Evolutionary conservation across 2,329 filamentous ascomycete species (phyloP).

Genomic region (Trichoderma hamatum): DNA sequence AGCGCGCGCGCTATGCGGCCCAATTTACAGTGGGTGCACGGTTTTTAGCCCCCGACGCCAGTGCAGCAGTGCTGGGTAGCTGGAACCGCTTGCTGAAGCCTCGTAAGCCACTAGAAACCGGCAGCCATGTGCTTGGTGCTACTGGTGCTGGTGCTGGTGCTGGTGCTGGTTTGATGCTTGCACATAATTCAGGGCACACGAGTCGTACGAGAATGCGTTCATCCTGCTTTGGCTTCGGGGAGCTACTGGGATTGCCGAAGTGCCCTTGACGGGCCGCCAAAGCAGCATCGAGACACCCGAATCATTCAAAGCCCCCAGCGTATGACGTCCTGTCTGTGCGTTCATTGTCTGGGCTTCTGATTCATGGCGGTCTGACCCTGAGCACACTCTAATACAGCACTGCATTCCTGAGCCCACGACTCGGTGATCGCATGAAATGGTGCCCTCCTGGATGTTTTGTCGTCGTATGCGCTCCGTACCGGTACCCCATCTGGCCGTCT

Average conservation of each 20-base stretch:
- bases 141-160: no score
- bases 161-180: not conserved
- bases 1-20: conserved; percentile 9
- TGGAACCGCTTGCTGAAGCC: not conserved
- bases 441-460: not conserved
- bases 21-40: not conserved
- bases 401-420: not conserved
- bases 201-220: conserved; percentile 14
- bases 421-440: not conserved
- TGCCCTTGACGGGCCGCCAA: not conserved
- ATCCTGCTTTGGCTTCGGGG: not conserved
- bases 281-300: not conserved
- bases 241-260: not conserved
- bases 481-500: not conserved
- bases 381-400: not conserved
- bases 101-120: not conserved
- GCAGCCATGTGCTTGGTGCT: not conserved
- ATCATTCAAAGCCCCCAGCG: not conserved
- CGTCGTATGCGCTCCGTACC: conserved; percentile 2
- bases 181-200: not conserved
- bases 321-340: not conserved
- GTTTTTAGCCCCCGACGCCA: conserved; percentile 20
- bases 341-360: not conserved
- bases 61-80: not conserved
- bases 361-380: not conserved